Conservation (phyloP, 176 grass and related monocot genomes). For the Oryza brachyantha region DNA sequence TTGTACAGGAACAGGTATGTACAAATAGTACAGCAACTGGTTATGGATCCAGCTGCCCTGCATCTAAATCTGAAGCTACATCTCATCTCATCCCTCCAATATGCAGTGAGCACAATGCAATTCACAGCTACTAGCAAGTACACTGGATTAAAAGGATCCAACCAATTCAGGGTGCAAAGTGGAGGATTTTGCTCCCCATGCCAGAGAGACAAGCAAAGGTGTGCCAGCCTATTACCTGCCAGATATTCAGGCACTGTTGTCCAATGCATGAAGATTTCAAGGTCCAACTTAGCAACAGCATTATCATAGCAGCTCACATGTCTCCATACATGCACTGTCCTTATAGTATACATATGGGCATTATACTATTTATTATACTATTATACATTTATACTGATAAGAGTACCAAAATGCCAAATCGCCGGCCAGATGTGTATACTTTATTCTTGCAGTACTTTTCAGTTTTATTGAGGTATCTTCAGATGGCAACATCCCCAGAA, state of each 20-base stretch:
- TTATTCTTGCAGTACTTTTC: not conserved
- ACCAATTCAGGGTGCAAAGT: not conserved
- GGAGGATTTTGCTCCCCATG: not conserved
- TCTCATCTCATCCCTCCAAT: not conserved
- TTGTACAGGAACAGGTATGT: not conserved
- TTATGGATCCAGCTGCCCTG: not conserved
- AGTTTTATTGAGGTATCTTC: not conserved
- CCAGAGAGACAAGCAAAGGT: not conserved
- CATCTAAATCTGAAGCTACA: not conserved
- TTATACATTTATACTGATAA: conserved; percentile 14
- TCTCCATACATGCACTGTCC: conserved; percentile 31
- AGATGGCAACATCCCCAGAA: conserved; percentile 31
- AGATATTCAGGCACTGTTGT: conserved; percentile 16
- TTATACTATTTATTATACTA: not conserved
- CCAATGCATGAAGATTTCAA: conserved; percentile 19
- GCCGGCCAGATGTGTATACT: conserved; percentile 14
- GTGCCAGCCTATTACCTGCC: conserved; percentile 24
- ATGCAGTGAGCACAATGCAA: not conserved
- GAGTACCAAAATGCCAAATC: conserved; percentile 30
- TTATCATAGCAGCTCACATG: conserved; percentile 32
- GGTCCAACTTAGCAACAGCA: conserved; percentile 12
- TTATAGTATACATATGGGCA: conserved; percentile 4
- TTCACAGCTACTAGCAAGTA: not conserved
- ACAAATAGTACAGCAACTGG: not conserved
- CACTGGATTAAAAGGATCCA: not conserved